Percentiles rank a stretch among this genome's conserved stretches.
Evolutionary conservation across 345 rosid species (phyloP).

Genomic region (Eucalyptus regnans): DNA sequence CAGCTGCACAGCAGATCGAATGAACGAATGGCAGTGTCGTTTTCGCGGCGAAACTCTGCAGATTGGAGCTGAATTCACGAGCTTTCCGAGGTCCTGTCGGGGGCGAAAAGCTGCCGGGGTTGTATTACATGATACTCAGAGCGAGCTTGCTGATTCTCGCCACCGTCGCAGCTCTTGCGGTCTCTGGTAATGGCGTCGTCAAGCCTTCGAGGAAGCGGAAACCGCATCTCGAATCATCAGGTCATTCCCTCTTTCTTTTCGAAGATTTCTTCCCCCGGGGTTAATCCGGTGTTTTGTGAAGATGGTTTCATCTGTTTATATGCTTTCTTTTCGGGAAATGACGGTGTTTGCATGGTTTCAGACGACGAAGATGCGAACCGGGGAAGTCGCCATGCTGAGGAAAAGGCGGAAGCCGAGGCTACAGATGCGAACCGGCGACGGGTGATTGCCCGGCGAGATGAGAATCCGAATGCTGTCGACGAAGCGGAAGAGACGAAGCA

Average conservation of each 20-base stretch:
- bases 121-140: constrained; percentile 4
- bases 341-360: background rate
- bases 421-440: background rate
- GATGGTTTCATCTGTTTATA: background rate
- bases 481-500: background rate
- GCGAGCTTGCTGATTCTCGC: constrained; percentile 14
- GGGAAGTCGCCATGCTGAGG: constrained; percentile 21
- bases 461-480: constrained; percentile 6
- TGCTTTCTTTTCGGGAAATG: background rate
- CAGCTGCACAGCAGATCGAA: background rate
- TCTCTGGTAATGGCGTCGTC: constrained; percentile 1
- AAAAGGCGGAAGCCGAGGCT: background rate
- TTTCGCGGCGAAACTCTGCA: background rate
- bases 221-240: background rate
- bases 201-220: background rate
- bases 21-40: background rate
- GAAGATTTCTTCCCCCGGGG: background rate
- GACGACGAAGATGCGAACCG: constrained; percentile 1
- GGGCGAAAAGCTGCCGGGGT: background rate
- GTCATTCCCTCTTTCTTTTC: background rate
- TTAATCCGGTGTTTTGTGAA: background rate
- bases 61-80: background rate
- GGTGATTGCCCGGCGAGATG: background rate
- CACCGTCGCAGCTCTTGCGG: constrained; percentile 4
- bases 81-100: background rate